Base-by-base conservation (phyloP, 805 yeast genomes). In the Cyberlindnera japonica region DNA sequence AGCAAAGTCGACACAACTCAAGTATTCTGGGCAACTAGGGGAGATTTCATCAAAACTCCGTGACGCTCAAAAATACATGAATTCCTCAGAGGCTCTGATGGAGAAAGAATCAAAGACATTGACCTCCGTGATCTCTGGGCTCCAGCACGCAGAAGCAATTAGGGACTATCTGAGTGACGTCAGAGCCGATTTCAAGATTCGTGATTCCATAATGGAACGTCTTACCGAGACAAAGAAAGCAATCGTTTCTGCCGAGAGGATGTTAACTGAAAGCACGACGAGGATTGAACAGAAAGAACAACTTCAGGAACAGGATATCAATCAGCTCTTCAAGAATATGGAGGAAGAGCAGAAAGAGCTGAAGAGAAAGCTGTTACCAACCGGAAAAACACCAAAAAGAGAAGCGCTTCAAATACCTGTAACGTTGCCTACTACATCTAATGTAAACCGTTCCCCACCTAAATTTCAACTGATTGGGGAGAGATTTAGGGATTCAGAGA, bases 351-450 rank as follows among this genome's bases (percentile, higher is more conserved):
- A 59, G 24, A 25, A 33, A 3, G 55, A 53, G 31, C 51, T 59
- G 14, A 49, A 50, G 21, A 49, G 45, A 24, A 40, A 48, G 12
- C 38, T 52, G 3, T 25, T 59, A 11, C 59, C 64, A 4, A 57
- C 61, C 2, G 63, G 63, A 2, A 59, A 59, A 19, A 59, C 63
- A 2, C 64, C 64, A 8, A 45, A 43, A 34, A 40, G 59, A 31
- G 49, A 48, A 12, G 32, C 31, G 1, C 35, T 53, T 7, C 40
- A 28, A 9, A 14, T 54, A 8, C 58, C 59, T 12, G 22, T 25
- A 13, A 43, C 38, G 15, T n/a, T n/a, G n/a, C 19, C 11, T 2
- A 14, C 20, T 13, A 35, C 33, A 11, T n/a, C 33, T 3, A 41
- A 39, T 16, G 11, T 21, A 2, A 6, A 22, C 3, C 42, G 41